phyloP scores from a whole-genome alignment of 2,329 filamentous ascomycete genomes.

The Colletotrichum echinochloae region DNA sequence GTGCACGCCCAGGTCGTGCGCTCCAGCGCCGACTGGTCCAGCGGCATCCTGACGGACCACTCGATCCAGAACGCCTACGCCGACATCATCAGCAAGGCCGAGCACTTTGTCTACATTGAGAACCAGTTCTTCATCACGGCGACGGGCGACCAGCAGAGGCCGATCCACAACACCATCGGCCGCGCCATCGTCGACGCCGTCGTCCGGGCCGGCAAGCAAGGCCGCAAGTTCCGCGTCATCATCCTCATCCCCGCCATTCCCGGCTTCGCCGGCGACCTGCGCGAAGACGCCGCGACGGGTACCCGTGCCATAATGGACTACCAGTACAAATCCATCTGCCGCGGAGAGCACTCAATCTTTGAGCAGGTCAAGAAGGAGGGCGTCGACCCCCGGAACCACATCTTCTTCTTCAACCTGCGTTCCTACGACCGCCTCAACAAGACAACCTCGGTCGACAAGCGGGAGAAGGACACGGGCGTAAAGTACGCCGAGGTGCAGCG shows the following conservation, averaged over 20 bases:
- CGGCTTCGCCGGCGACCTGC: slow-evolving; percentile 91
- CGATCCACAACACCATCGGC: slow-evolving; percentile 90
- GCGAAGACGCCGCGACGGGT: slow-evolving; percentile 84
- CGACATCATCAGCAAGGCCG: slow-evolving; percentile 85
- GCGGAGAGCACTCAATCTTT: slow-evolving; percentile 92
- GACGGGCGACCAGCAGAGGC: slow-evolving; percentile 87
- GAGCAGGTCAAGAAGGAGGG: slow-evolving; percentile 79
- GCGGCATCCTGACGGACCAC: slow-evolving; percentile 85
- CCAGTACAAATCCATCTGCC: slow-evolving; percentile 95
- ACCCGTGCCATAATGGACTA: slow-evolving; percentile 98
- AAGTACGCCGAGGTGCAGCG: slow-evolving; percentile 88
- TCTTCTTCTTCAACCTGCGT: slow-evolving; percentile 94
- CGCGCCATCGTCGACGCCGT: slow-evolving; percentile 91
- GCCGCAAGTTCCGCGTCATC: slow-evolving; percentile 90
- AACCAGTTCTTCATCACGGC: slow-evolving; percentile 99
- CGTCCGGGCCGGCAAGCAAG: slow-evolving; percentile 82
- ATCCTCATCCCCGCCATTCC: slow-evolving; percentile 91
- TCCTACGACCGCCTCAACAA: slow-evolving; percentile 94
- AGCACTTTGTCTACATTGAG: slow-evolving; percentile 97
- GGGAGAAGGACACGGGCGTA: slow-evolving; percentile 85
- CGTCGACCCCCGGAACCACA: slow-evolving; percentile 81
- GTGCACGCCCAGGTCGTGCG: slow-evolving; percentile 88
- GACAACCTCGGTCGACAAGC: slow-evolving; percentile 77
- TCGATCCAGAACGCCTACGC: slow-evolving; percentile 90
- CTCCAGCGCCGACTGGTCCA: slow-evolving; percentile 93